Conservation (phyloP, 345 rosid genomes). For the Boechera retrofracta region DNA sequence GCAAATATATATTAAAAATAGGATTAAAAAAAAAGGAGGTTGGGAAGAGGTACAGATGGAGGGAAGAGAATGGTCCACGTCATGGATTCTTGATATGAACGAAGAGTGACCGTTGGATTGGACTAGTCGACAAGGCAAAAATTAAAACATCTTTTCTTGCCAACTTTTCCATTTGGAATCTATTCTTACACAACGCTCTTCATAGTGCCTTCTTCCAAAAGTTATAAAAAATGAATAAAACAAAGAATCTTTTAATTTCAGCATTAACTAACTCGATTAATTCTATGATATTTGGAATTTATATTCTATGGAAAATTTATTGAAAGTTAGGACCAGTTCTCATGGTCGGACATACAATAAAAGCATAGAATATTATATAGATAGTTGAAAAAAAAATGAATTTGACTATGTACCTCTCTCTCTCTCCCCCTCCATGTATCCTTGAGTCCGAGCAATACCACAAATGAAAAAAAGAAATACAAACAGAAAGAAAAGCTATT, state of each 20-base stretch:
- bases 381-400: constrained; percentile 18
- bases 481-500: background rate
- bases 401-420: background rate
- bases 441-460: constrained; percentile 25
- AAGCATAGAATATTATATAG: constrained; percentile 32
- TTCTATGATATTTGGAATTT: background rate
- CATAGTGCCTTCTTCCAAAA: constrained; percentile 25
- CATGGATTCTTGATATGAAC: constrained; percentile 5
- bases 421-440: constrained; percentile 5
- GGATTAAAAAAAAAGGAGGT: constrained; percentile 28
- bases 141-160: constrained; percentile 27
- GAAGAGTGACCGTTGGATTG: constrained; percentile 26
- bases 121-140: constrained; percentile 16
- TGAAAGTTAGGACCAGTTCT: constrained; percentile 42
- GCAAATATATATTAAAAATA: constrained; percentile 6
- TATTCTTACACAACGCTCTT: constrained; percentile 44
- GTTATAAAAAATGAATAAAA: background rate
- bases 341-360: constrained; percentile 35
- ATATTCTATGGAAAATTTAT: constrained; percentile 11
- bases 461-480: background rate
- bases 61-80: constrained; percentile 35
- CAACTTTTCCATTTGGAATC: constrained; percentile 45
- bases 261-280: constrained; percentile 24
- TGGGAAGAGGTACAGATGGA: constrained; percentile 20
- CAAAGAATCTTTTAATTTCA: constrained; percentile 36